Conservation (phyloP, 306 rosid species). For the Quercus alba region DNA sequence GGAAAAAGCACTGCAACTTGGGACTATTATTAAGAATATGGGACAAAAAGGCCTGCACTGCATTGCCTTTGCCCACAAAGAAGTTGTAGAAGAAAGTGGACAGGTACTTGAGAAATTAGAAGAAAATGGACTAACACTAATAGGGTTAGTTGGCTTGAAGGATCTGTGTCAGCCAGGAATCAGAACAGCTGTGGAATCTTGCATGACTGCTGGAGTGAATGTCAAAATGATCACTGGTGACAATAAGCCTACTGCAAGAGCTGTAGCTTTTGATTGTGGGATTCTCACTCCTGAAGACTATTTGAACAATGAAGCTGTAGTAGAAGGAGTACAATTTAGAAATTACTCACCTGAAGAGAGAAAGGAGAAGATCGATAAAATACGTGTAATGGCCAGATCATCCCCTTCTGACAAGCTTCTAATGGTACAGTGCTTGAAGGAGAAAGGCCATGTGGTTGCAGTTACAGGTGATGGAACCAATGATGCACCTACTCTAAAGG, state of each 20-base stretch:
- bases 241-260: conserved; percentile 14
- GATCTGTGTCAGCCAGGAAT: conserved; percentile 7
- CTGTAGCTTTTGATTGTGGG: conserved; percentile 19
- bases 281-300: background rate
- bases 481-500: conserved; percentile 21
- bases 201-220: conserved; percentile 20
- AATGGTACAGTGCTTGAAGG: conserved; percentile 26
- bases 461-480: conserved; percentile 26
- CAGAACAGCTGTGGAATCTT: conserved; percentile 20
- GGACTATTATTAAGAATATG: conserved; percentile 11
- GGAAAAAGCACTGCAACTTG: background rate
- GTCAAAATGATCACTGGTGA: conserved; percentile 24
- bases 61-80: conserved; percentile 24
- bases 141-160: conserved; percentile 21
- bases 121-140: conserved; percentile 4
- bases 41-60: conserved; percentile 24
- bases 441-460: conserved; percentile 27
- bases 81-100: background rate
- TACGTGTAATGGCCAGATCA: conserved; percentile 24
- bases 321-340: conserved; percentile 20
- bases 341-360: conserved; percentile 24
- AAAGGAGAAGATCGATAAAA: conserved; percentile 5
- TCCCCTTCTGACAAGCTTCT: conserved; percentile 27
- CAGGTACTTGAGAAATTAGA: background rate
- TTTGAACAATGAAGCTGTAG: background rate